Conservation (phyloP, 176 grass and related monocot species). For the Hsuehochloa calcarea region DNA sequence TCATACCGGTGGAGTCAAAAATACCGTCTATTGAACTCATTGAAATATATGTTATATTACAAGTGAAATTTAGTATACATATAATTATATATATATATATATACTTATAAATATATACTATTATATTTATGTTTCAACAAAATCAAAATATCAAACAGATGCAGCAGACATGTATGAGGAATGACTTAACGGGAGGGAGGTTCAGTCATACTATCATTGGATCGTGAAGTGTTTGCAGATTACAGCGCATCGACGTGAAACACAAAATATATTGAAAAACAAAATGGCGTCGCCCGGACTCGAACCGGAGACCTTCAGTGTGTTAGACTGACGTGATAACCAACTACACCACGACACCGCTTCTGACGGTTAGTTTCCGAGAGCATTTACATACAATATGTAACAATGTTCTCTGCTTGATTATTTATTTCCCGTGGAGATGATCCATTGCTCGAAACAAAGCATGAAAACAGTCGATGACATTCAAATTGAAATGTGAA, state of each 20-base stretch:
- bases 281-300: constrained; percentile 68
- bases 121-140: neutral
- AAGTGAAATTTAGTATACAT: too few relatives aligned
- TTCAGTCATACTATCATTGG: neutral
- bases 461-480: neutral
- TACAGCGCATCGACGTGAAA: neutral
- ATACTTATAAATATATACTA: too few relatives aligned
- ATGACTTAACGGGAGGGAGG: neutral
- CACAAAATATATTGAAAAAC: neutral
- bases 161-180: too few relatives aligned
- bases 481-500: neutral
- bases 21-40: too few relatives aligned
- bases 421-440: neutral
- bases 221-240: neutral
- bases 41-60: too few relatives aligned
- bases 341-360: constrained; percentile 92
- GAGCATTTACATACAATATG: rapidly evolving
- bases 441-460: neutral
- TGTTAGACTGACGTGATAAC: constrained; percentile 99
- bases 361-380: rapidly evolving
- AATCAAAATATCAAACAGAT: neutral
- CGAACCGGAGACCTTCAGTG: constrained; percentile 91
- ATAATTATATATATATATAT: too few relatives aligned
- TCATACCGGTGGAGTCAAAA: too few relatives aligned
- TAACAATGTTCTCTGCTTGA: neutral